phyloP scores from a whole-genome alignment of 2,329 filamentous ascomycete species.

The Talaromyces sp. region DNA sequence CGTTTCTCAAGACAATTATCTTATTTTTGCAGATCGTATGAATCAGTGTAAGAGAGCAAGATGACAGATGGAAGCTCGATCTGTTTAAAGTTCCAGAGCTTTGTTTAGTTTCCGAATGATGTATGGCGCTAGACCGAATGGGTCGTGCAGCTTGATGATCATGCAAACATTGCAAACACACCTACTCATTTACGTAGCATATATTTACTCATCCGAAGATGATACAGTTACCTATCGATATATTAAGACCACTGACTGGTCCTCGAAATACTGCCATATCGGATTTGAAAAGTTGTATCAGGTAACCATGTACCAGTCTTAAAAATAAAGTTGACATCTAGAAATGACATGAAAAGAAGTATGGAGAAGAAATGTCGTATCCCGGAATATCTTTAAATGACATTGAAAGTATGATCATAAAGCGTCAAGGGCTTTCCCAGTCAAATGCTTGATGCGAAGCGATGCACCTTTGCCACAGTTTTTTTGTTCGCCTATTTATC shows the following conservation, averaged over 20 bases:
- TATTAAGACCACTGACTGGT: too few relatives aligned
- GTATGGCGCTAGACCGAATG: not conserved
- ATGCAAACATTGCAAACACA: not conserved
- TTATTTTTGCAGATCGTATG: not conserved
- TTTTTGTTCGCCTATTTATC: not conserved
- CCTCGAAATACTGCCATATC: not conserved
- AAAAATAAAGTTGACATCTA: not conserved
- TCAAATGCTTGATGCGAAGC: not conserved
- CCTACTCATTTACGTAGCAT: not conserved
- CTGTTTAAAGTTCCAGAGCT: not conserved
- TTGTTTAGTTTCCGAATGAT: conserved; percentile 4
- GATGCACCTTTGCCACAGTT: not conserved
- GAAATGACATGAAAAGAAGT: not conserved
- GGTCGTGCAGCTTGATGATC: not conserved
- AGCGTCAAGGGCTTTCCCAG: not conserved
- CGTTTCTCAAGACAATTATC: not conserved
- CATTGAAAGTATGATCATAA: not conserved
- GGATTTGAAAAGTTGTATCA: not conserved
- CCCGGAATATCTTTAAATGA: not conserved
- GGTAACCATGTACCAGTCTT: not conserved
- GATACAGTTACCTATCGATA: too few relatives aligned
- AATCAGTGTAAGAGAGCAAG: not conserved
- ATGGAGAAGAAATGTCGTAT: not conserved
- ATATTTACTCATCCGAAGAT: not conserved
- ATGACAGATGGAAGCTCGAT: conserved; percentile 13